These are phyloP conservation scores for Phaeolepiota aurea DNA, from an alignment of 768 basidiomycete species.

Conservation along the genomic window DNA sequence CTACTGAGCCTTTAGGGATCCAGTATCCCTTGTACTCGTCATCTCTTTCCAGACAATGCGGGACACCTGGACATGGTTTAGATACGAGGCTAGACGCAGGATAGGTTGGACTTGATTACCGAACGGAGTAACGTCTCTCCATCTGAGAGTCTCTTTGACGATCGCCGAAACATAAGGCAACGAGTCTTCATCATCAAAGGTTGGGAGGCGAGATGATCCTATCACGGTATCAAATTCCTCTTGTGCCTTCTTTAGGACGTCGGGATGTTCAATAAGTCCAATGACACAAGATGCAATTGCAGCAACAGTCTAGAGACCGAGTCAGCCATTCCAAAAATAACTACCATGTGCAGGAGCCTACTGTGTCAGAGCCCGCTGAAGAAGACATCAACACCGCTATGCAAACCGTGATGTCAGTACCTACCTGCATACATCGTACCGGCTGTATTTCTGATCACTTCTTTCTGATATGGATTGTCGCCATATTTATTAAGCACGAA, in stretches of 20 bases:
- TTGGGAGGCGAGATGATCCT: neutral
- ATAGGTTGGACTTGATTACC: slow-evolving; percentile 1
- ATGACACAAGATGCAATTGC: neutral
- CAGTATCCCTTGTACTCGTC: slow-evolving; percentile 2
- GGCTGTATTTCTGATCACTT: slow-evolving; percentile 27
- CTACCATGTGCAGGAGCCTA: neutral
- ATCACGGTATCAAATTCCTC: slow-evolving; percentile 1
- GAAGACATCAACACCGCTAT: neutral
- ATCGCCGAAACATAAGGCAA: slow-evolving; percentile 1
- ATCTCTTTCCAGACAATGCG: slow-evolving; percentile 1
- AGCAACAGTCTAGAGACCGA: neutral
- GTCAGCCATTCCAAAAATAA: neutral
- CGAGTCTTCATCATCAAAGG: neutral
- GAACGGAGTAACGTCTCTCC: neutral
- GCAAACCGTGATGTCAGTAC: neutral
- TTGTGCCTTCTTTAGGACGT: slow-evolving; percentile 3
- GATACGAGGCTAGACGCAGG: neutral
- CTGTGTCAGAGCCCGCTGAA: slow-evolving; percentile 3
- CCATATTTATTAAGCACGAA: too few species aligned
- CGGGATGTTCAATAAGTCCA: neutral
- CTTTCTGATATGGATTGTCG: slow-evolving; percentile 10
- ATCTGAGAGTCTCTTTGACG: slow-evolving; percentile 3
- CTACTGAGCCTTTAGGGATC: slow-evolving; percentile 1
- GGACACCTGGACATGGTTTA: slow-evolving; percentile 1
- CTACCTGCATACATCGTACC: slow-evolving; percentile 26